Conservation (phyloP, 1,284 basidiomycete genomes). For the Inonotus obliquus region DNA sequence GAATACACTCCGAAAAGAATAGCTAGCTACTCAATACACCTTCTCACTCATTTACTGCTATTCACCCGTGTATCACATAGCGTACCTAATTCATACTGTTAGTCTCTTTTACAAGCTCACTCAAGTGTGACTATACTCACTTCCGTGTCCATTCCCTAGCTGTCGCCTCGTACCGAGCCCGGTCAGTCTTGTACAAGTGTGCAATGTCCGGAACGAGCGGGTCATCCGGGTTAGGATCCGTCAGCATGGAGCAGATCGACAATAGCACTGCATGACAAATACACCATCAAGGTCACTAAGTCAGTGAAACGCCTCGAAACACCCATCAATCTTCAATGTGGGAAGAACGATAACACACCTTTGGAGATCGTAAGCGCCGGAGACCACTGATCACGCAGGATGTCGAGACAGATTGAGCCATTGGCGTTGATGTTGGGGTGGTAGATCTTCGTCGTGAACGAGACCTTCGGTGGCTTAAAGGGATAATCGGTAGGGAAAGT, state of each 20-base stretch:
- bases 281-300: background rate
- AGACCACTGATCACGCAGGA: conserved; percentile 96
- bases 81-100: conserved; percentile 39
- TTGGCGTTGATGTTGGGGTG: conserved; percentile 98
- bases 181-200: conserved; percentile 94
- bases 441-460: conserved; percentile 97
- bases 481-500: conserved; percentile 95
- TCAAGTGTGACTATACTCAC: conserved; percentile 46
- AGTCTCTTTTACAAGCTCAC: conserved; percentile 26
- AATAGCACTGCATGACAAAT: conserved; percentile 60
- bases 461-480: conserved; percentile 99
- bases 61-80: conserved; percentile 40
- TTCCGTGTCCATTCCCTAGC: conserved; percentile 98
- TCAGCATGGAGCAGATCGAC: conserved; percentile 96
- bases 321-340: background rate
- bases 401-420: conserved; percentile 98
- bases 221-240: conserved; percentile 96
- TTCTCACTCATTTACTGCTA: conserved; percentile 2
- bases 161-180: conserved; percentile 89
- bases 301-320: background rate
- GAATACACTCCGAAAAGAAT: conserved; percentile 11
- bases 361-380: conserved; percentile 99
- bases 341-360: conserved; percentile 47
- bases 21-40: conserved; percentile 1
- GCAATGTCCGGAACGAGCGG: conserved; percentile 81